Base-by-base conservation (phyloP, 2,329 filamentous ascomycete genomes). In the Metarhizium humberi region DNA sequence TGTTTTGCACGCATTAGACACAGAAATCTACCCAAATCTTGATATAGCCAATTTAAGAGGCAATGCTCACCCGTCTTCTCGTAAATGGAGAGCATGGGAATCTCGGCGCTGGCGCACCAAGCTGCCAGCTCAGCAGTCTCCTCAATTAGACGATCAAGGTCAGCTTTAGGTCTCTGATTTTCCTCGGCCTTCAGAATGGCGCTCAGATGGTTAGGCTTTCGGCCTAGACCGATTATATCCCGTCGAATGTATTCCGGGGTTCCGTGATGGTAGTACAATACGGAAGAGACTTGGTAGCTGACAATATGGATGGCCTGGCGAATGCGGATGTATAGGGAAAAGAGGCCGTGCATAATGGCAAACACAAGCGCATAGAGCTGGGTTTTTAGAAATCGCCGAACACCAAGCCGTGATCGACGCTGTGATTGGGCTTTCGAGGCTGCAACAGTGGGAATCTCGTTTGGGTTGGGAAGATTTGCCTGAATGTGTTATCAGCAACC, bases 211-310 rank as follows among this genome's bases (percentile, higher is more conserved):
- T 87, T 82, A 2, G 94, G 94, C 57, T 95, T 72, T 63, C 87
- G 84, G 56, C 77, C 79, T 56, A 99, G 72, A 10, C 80, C 78
- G 68, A 84, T 84, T 30, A 97, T 86, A 73, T 99, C 94, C 65
- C 87, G 86, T 65, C 87, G 85, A 62, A 99, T 96, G 67, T 96
- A 84, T 67, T 95, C 90, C 7, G 94, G 94, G 0, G 92, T 95
- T 53, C 90, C 88, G 71, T 99, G 94, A 73, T 99, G 95, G 74
- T 99, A 94, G 70, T 92, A 92, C 54, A 95, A 78, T 58, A 97
- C 81, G 10, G 90, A 88, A 53, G 90, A 82, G 60, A 92, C 75
- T 57, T 88, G 85, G 68, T 94, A 88, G 62, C 84, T 77, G 51
- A 95, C 79, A 8, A 86, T 82, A 69, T 92, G 87, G 73, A 90